Percentiles rank a stretch among this genome's conserved stretches.
Conservation (phyloP, 371 early-diverging fungal genomes). For the Apophysomyces sp. region DNA sequence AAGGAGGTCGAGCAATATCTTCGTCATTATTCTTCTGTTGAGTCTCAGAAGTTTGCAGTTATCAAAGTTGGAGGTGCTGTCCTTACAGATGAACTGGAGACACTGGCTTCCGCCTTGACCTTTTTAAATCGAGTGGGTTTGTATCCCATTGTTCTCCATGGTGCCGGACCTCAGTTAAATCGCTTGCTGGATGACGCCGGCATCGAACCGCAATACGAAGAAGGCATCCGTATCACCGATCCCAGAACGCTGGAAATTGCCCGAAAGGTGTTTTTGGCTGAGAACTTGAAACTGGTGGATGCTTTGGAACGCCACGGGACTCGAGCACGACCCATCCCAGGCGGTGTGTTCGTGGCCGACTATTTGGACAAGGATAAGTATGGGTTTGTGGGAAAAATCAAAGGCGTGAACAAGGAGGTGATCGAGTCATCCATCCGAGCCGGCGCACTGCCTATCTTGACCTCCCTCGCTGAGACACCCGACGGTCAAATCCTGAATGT, state of each 20-base stretch:
- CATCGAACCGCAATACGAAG: conserved; percentile 89
- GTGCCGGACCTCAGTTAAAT: conserved; percentile 97
- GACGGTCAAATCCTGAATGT: conserved; percentile 96
- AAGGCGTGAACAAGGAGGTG: conserved; percentile 84
- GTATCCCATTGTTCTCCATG: conserved; percentile 97
- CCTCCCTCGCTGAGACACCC: conserved; percentile 94
- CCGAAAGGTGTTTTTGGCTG: conserved; percentile 85
- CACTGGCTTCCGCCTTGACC: conserved; percentile 91
- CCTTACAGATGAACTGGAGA: conserved; percentile 90
- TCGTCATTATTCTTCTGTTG: conserved; percentile 92
- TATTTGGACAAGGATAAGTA: conserved; percentile 92
- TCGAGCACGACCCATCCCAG: conserved; percentile 89
- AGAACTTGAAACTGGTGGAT: conserved; percentile 94
- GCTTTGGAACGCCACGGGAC: conserved; percentile 94
- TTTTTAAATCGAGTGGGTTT: conserved; percentile 96
- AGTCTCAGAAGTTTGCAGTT: conserved; percentile 98
- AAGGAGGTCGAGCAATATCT: conserved; percentile 98
- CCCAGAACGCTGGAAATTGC: conserved; percentile 89
- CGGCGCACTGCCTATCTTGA: conserved; percentile 93
- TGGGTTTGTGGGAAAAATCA: conserved; percentile 90
- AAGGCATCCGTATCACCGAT: conserved; percentile 97
- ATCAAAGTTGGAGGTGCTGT: conserved; percentile 99
- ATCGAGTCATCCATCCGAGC: conserved; percentile 91
- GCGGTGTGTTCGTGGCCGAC: conserved; percentile 94
- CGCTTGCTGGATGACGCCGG: conserved; percentile 81